Evolutionary conservation across 208 protist genomes (phyloP), one percentile per base, ranked within the genome.

Genomic region (Wallacemonas collosoma): DNA sequence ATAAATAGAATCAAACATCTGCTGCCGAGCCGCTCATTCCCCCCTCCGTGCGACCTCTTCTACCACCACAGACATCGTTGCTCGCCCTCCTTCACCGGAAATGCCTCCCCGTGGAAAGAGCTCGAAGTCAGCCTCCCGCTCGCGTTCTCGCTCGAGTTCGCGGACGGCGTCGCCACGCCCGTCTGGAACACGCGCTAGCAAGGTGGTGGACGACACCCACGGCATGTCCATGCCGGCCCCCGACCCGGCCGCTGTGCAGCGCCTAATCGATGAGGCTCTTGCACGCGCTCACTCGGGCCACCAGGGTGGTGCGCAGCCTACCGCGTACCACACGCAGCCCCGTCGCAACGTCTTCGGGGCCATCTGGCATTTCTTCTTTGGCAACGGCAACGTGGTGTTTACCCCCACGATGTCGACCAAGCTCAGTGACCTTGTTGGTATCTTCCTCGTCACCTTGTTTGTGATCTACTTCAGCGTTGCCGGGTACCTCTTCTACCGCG

Each of bases 201-300:
- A 44, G 47, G 35, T 12, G 15, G 39, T 66, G 39, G 56, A 77
- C 17, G 35, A 14, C 11, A 38, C 53, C 26, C 35, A n/a, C 11
- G 11, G 64, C 54, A 26, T 75, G 72, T 9, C 71, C 75, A 67
- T 88, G 63, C 47, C 81, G 48, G 35, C 79, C 71, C 65, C 81
- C 5, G 86, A 93, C 72, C 80, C 83, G 73, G 80, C 54, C 1
- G 82, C 79, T 4, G 91, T 95, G 62, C 80, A 93, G 82, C 73
- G 75, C 47, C 75, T 94, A 41, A 88, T 95, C 54, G 87, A 94
- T 51, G 80, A 91, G 39, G 91, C 91, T 26, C 72, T 93, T 11
- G 77, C 82, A 2, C 80, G 81, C 44, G 90, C 86, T 4, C 85
- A 77, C 38, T 68, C 58, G 35, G 56, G 36, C 7, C 57, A 51